Conservation (phyloP, 2,329 filamentous ascomycete genomes). For the Claviceps capensis region DNA sequence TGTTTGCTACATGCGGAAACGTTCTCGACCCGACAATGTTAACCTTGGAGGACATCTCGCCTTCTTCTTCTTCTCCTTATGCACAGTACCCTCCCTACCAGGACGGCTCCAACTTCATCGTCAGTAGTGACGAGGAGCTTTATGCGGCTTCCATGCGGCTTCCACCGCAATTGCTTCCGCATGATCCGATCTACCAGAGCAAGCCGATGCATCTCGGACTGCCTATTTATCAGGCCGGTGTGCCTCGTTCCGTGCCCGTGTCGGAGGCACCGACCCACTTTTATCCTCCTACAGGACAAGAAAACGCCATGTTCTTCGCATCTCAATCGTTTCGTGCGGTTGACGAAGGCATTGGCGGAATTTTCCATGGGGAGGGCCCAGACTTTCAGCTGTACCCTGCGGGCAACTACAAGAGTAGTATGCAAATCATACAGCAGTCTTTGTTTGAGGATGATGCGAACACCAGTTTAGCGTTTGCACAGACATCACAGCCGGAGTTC, state of each 20-base stretch:
- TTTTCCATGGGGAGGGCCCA: conserved; percentile 27
- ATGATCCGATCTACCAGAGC: conserved; percentile 23
- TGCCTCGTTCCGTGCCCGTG: conserved; percentile 13
- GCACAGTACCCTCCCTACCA: conserved; percentile 48
- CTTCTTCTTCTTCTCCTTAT: conserved; percentile 21
- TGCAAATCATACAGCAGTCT: conserved; percentile 29
- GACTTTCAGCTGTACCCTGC: conserved; percentile 53
- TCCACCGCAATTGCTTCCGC: conserved; percentile 31
- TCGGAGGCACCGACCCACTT: conserved; percentile 35
- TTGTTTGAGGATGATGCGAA: conserved; percentile 39
- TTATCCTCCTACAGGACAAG: conserved; percentile 56
- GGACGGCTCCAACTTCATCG: conserved; percentile 46
- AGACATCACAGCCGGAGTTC: conserved; percentile 37
- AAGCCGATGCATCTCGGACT: conserved; percentile 32
- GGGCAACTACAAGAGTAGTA: conserved; percentile 24
- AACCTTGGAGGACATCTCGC: conserved; percentile 24
- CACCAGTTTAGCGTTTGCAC: conserved; percentile 36
- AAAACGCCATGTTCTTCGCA: conserved; percentile 55
- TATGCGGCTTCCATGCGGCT: conserved; percentile 46
- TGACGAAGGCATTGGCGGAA: conserved; percentile 53
- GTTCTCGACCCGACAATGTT: conserved; percentile 29
- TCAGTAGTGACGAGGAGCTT: conserved; percentile 46
- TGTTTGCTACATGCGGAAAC: conserved; percentile 21
- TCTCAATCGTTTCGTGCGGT: conserved; percentile 46
- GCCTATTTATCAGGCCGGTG: conserved; percentile 16